Evolutionary conservation across 2,329 filamentous ascomycete genomes (phyloP).

Genomic region (Phialemonium atrogriseum): DNA sequence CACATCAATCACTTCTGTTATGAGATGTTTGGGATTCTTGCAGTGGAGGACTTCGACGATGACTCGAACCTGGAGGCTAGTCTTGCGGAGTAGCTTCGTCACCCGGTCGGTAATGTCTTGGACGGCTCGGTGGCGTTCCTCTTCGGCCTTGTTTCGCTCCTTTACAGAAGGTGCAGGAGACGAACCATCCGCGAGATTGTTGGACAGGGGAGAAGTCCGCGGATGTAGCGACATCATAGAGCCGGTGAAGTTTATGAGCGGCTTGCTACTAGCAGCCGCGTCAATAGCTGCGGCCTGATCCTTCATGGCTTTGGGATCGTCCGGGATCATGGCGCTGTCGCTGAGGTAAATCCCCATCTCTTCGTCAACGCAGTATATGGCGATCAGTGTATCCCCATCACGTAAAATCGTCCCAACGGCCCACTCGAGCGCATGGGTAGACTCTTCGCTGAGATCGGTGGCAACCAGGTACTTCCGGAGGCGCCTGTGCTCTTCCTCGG

Average conservation of each 20-base stretch:
- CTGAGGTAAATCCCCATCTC: slow-evolving; percentile 54
- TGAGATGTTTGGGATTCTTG: slow-evolving; percentile 93
- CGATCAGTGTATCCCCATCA: slow-evolving; percentile 88
- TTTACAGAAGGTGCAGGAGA: slow-evolving; percentile 41
- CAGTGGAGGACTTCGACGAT: slow-evolving; percentile 96
- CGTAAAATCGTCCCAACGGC: slow-evolving; percentile 90
- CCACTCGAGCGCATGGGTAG: slow-evolving; percentile 93
- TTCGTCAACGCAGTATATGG: slow-evolving; percentile 90
- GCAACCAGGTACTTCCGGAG: slow-evolving; percentile 92
- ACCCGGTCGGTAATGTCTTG: slow-evolving; percentile 77
- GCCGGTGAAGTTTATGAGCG: slow-evolving; percentile 17
- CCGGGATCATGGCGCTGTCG: slow-evolving; percentile 50
- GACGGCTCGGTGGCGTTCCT: slow-evolving; percentile 74
- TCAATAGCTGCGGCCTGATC: slow-evolving; percentile 68
- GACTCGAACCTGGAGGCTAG: slow-evolving; percentile 81
- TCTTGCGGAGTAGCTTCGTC: slow-evolving; percentile 81
- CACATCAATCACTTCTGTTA: slow-evolving; percentile 94
- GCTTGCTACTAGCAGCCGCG: slow-evolving; percentile 42
- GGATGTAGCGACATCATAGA: slow-evolving; percentile 20
- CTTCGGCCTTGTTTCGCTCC: slow-evolving; percentile 55
- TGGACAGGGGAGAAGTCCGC: slow-evolving; percentile 25
- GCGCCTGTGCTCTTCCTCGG: slow-evolving; percentile 68
- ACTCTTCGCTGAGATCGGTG: slow-evolving; percentile 89
- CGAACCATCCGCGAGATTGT: slow-evolving; percentile 22
- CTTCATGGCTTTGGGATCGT: slow-evolving; percentile 66